Evolutionary conservation across 176 grass and related monocot species (phyloP).

Genomic region (Aegilops bicornis): DNA sequence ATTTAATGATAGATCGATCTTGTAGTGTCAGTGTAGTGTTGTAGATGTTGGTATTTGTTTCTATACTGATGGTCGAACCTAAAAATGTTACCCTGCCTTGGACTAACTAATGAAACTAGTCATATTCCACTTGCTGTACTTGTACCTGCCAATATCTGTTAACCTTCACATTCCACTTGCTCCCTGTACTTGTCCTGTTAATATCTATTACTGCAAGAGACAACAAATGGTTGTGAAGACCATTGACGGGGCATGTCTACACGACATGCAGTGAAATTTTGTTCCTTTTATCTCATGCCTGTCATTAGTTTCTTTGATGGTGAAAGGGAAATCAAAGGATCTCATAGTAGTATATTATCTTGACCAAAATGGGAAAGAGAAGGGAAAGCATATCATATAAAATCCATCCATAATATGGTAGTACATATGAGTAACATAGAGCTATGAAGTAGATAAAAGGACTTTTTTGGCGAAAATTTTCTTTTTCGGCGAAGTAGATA

Average conservation of each 20-base stretch:
- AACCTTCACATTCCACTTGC: too few relatives aligned
- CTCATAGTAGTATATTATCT: background rate
- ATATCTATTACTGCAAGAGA: too few relatives aligned
- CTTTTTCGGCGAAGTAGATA: background rate
- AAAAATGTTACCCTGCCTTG: constrained; percentile 7
- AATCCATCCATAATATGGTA: constrained; percentile 17
- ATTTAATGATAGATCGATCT: background rate
- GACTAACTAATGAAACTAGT: background rate
- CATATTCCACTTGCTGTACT: background rate
- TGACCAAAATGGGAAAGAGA: background rate
- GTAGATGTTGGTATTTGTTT: background rate
- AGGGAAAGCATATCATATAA: constrained; percentile 13
- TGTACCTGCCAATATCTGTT: background rate
- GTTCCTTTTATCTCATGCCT: constrained; percentile 22
- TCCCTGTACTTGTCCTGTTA: too few relatives aligned
- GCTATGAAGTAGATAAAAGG: constrained; percentile 27
- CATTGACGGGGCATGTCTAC: constrained; percentile 2
- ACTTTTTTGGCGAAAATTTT: background rate
- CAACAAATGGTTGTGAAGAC: too few relatives aligned
- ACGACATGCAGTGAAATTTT: background rate
- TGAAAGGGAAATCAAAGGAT: background rate
- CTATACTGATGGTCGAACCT: background rate
- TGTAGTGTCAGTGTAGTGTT: background rate
- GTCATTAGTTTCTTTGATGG: constrained; percentile 17
- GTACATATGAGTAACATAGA: constrained; percentile 27